Percentiles rank a stretch among this genome's conserved stretches.
These are phyloP conservation scores for Solanum chiquidenum DNA, from an alignment of 257 asterid genomes.

Conservation along the genomic window DNA sequence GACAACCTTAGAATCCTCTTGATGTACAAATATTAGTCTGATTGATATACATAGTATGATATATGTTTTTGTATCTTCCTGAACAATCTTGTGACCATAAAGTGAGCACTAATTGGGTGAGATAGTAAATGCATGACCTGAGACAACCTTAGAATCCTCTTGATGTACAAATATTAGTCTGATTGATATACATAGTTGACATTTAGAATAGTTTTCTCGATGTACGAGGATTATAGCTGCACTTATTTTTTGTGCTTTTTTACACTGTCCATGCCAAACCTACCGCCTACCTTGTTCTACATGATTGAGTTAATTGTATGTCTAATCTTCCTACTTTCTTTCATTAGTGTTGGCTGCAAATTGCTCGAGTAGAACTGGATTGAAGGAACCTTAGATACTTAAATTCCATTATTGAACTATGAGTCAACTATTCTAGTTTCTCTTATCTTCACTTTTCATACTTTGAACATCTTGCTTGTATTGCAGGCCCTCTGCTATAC, in stretches of 20 bases:
- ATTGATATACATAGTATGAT: neutral
- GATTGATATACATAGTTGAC: neutral
- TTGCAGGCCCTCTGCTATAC: constrained; percentile 78
- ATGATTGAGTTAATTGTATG: neutral
- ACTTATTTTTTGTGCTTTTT: neutral
- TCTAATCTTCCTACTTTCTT: neutral
- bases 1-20: neutral
- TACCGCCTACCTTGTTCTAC: neutral
- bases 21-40: neutral
- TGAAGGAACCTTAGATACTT: neutral
- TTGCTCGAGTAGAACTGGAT: neutral
- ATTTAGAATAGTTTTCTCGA: neutral
- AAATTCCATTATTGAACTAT: neutral
- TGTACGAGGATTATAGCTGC: neutral
- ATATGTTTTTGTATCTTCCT: neutral
- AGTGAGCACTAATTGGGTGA: neutral
- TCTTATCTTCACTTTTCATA: neutral
- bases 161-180: neutral
- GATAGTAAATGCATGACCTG: neutral
- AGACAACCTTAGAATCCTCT: neutral
- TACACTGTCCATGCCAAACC: neutral
- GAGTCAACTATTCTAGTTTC: neutral
- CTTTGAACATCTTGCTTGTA: neutral
- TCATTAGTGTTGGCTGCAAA: neutral
- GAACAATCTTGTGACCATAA: neutral